Evolutionary conservation across 2,329 filamentous ascomycete species (phyloP), one percentile per base, ranked within the genome.

Genomic region (Xylariomycetidae sp.): DNA sequence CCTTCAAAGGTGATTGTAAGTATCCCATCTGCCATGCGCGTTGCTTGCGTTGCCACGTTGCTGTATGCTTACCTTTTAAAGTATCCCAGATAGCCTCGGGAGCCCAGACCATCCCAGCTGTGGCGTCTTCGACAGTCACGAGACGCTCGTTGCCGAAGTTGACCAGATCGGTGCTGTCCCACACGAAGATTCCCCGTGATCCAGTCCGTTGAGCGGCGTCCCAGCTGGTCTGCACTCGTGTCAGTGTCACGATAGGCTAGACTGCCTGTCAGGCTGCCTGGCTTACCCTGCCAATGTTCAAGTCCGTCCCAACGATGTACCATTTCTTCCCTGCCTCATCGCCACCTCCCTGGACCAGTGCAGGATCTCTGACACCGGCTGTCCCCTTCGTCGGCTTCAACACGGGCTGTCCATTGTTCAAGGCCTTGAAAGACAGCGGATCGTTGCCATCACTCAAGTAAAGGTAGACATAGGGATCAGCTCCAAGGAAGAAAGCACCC

Each of bases 81-180:
- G 59, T 54, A 41, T 76, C 70, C 63, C 65, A 76, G 32, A 75
- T 65, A 0, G 71, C 71, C 31, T 70, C 67, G 0, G 72, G 73
- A 1, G 72, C 72, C 72, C 72, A 76, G 0, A 74, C 69, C 72
- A 75, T 76, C 4, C 72, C 72, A 1, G 70, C 72, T 4, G 61
- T 67, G n/a, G 52, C 50, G 36, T 72, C 63, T 43, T 75, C 71
- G 9, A 76, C 70, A 0, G 49, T 53, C 1, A 70, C 61, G 2
- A 76, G 56, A 5, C 68, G 54, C 46, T 74, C 69, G 10, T 55
- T 54, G 9, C 45, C 57, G 65, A 69, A 75, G 38, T 63, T 68
- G 6, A 70, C 49, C 4, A 75, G 51, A 33, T 75, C 67, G 0
- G 60, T 67, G 40, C 60, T 68, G 44, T 74, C 69, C 70, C 72